Base-by-base conservation (phyloP, 768 basidiomycete genomes). In the Sutorius australiensis region DNA sequence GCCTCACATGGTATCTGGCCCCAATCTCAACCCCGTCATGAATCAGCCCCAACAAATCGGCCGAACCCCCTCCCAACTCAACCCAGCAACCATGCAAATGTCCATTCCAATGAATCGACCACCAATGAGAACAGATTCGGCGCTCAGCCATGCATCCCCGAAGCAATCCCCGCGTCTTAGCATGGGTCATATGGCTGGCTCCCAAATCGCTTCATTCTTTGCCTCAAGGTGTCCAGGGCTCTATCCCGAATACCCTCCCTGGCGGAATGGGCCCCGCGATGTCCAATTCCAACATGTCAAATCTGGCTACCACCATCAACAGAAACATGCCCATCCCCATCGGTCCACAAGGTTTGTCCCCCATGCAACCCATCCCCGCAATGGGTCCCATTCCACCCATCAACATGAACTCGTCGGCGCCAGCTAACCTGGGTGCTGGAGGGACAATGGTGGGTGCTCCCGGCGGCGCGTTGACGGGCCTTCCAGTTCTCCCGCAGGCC, bases 391-490 rank as follows among this genome's bases (percentile, higher is more conserved):
- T 68, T 42, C 61, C 56, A 7, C 31, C 59, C 11, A 61, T 67
- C 52, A 60, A 55, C 54, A 57, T 66, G 53, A 66, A 58, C 37
- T 17, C 44, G 12, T 19, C 54, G 3, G 44, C 45, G 12, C 53
- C 59, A 5, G 46, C 61, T 47, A 61, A 51, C 33, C 44, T 69
- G 40, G 62, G 60, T n/a, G 28, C 58, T 3, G 57, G 56, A 2
- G 61, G 61, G 5, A 61, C 59, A 21, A 54, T 67, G 42, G 56
- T 68, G 57, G 67, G 65, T n/a, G 67, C 63, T 17, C 62, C 66
- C 11, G 61, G 60, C 2, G 67, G 67, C 31, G 66, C 72, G 21
- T 51, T 74, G 40, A 76, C 74, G 75, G 72, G 73, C 11, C 75
- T 72, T 5, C 75, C 75, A 21, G 66, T 70, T 21, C 50, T 70